Percentiles rank a stretch among this genome's conserved stretches.
These are phyloP conservation scores for Wickerhamomyces chambardii DNA, from an alignment of 805 yeast species.

Conservation along the genomic window DNA sequence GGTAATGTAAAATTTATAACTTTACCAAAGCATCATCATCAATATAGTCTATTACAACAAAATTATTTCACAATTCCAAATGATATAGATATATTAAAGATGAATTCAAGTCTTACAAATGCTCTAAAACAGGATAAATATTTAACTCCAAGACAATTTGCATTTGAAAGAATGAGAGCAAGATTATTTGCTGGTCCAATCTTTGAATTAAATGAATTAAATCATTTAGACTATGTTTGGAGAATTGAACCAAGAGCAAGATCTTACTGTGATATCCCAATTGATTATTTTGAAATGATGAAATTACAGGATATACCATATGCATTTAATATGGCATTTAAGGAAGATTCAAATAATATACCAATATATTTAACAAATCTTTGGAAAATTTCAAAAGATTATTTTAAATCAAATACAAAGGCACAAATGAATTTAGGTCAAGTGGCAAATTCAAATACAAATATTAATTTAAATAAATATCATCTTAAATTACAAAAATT, in stretches of 20 bases:
- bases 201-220: too few species aligned
- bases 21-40: too few species aligned
- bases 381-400: conserved; percentile 23
- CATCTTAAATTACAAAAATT: not conserved
- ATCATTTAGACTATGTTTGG: not conserved
- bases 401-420: too few species aligned
- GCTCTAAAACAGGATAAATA: too few species aligned
- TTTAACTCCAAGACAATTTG: not conserved
- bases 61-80: not conserved
- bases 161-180: not conserved
- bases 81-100: not conserved
- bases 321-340: conserved; percentile 41
- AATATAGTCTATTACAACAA: too few species aligned
- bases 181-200: not conserved
- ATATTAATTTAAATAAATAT: too few species aligned
- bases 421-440: too few species aligned
- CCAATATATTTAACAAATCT: too few species aligned
- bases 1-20: too few species aligned
- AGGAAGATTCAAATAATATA: conserved; percentile 43
- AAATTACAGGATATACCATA: too few species aligned
- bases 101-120: too few species aligned
- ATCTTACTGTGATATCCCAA: not conserved
- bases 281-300: not conserved
- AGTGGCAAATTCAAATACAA: too few species aligned
- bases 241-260: not conserved